phyloP scores from a whole-genome alignment of 441 rosid genomes.

The Gossypium gossypioides region DNA sequence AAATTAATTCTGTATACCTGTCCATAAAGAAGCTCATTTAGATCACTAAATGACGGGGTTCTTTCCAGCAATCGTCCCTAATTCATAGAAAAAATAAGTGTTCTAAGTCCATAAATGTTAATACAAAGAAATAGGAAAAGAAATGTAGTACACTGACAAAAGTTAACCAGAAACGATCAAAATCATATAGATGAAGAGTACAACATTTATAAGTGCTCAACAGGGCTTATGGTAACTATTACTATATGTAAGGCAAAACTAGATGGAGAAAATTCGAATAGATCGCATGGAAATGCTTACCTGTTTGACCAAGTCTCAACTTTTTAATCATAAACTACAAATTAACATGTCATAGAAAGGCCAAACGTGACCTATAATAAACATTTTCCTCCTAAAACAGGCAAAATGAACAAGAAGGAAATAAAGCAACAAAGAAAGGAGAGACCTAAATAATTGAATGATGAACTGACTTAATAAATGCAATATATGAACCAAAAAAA shows the following conservation, averaged over 20 bases:
- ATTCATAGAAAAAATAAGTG: neutral
- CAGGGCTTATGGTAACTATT: neutral
- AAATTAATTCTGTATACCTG: constrained; percentile 45
- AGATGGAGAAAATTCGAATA: neutral
- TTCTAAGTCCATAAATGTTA: constrained; percentile 4
- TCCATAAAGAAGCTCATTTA: constrained; percentile 88
- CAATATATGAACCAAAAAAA: neutral
- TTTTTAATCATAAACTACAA: neutral
- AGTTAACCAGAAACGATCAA: constrained; percentile 3
- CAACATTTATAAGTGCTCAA: neutral
- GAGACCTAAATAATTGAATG: neutral
- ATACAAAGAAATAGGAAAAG: neutral
- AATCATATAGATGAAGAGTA: neutral
- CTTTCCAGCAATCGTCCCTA: constrained; percentile 81
- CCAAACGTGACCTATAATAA: neutral
- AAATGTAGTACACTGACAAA: constrained; percentile 3
- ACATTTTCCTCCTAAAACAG: neutral
- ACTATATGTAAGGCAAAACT: neutral
- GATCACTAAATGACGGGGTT: constrained; percentile 87
- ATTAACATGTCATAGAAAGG: neutral
- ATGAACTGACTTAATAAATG: neutral
- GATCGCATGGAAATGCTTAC: neutral
- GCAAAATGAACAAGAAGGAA: neutral
- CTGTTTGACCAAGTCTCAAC: neutral
- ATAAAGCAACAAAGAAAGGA: neutral